Evolutionary conservation across 139 green algal species (phyloP).

Genomic region (Asterochloris erici): DNA sequence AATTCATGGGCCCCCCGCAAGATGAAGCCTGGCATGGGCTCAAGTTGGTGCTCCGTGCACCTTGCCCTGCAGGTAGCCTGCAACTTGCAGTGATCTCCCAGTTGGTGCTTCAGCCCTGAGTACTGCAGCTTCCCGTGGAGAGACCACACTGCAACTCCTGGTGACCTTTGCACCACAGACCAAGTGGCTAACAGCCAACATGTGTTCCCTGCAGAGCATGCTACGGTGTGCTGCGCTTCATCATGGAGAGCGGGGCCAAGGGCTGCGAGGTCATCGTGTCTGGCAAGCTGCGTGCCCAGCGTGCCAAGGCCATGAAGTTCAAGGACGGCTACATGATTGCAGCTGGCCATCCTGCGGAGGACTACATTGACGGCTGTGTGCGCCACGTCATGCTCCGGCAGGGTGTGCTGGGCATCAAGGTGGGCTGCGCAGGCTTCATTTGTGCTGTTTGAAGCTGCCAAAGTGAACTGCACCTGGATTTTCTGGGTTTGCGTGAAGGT

Average conservation of each 20-base stretch:
- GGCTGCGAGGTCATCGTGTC: constrained; percentile 99
- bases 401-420: constrained; percentile 96
- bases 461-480: no score
- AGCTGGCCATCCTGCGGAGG: constrained; percentile 74
- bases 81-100: no score
- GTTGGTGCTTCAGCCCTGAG: no score
- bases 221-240: constrained; percentile 99
- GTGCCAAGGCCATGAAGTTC: constrained; percentile 99
- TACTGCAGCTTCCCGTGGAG: no score
- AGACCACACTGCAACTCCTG: no score
- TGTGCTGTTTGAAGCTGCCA: background rate
- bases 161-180: no score
- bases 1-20: no score
- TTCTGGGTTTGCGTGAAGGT: no score
- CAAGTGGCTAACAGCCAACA: background rate
- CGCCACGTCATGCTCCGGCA: constrained; percentile 97
- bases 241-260: constrained; percentile 99
- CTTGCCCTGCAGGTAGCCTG: no score
- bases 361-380: constrained; percentile 96
- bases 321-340: constrained; percentile 97
- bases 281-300: constrained; percentile 95
- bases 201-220: constrained; percentile 71
- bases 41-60: no score
- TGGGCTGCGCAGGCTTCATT: constrained; percentile 21
- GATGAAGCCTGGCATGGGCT: no score